These are phyloP conservation scores for Botrytis sinoallii DNA, from an alignment of 2,329 filamentous ascomycete species.

Conservation along the genomic window DNA sequence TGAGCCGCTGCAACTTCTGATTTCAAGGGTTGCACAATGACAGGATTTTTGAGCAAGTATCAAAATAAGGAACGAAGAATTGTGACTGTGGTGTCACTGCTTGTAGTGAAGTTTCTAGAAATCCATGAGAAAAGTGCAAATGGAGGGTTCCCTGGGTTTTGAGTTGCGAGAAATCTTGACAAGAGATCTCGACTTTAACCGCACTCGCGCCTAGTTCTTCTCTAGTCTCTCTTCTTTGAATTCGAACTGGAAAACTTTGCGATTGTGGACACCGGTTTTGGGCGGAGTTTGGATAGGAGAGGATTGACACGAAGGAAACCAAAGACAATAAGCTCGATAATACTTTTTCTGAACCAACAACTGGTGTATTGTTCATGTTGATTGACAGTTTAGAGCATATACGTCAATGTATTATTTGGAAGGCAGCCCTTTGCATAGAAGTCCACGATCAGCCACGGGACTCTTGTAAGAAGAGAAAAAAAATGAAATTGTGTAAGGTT, in stretches of 20 bases:
- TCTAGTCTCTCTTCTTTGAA: background rate
- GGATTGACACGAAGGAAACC: conserved; percentile 12
- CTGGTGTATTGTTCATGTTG: too few relatives aligned
- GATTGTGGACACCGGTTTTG: conserved; percentile 5
- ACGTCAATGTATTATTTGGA: too few relatives aligned
- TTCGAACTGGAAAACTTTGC: background rate
- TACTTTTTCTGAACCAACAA: too few relatives aligned
- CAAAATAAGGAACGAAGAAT: conserved; percentile 23
- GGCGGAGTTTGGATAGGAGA: background rate
- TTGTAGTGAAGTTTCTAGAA: conserved; percentile 5
- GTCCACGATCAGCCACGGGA: too few relatives aligned
- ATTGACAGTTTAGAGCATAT: too few relatives aligned
- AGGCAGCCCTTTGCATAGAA: too few relatives aligned
- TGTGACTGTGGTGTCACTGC: conserved; percentile 25
- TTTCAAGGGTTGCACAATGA: conserved; percentile 14
- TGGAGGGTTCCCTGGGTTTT: background rate
- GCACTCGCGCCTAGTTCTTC: background rate
- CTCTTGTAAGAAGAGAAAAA: too few relatives aligned
- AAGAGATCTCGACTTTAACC: background rate
- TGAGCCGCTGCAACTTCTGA: conserved; percentile 21
- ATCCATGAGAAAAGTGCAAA: background rate
- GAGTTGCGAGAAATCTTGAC: background rate
- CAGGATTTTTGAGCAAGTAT: conserved; percentile 22
- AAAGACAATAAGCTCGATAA: too few relatives aligned
- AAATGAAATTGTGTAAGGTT: too few relatives aligned